Base-by-base conservation (phyloP, 805 yeast species). In the Peterozyma toletana region DNA sequence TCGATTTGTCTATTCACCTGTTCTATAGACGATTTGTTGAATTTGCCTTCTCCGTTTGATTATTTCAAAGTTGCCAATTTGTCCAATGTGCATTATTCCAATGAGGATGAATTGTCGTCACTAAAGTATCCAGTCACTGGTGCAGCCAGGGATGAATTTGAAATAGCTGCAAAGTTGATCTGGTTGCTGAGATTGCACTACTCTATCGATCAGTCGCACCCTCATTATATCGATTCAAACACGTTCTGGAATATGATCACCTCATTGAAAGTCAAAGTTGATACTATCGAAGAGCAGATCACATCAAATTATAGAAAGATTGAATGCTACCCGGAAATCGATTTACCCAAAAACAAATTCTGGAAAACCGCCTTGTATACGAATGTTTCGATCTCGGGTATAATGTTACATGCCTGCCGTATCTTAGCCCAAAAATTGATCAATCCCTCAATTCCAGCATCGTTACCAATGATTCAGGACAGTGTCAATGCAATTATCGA, bases 61-160 rank as follows among this genome's bases (percentile, higher is more conserved):
- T 21, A 21, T 21, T 72, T 63, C 48, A 51, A 50, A 34, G 59
- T 62, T 2, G 58, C 60, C 39, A 58, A 59, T 42, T 45, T 71
- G 3, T 54, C 59, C 5, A 47, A 53, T 35, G 53, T 56, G 0
- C 54, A 53, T 2, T 44, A 38, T 17, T 14, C 13, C 5, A 14
- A 31, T 11, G 43, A 40, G 13, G 44, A 36, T 42, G 53, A 52
- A 13, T 56, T 57, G 15, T 59, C 58, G 33, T 68, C 71, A 71
- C 62, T 67, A 65, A 68, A 66, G 41, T 63, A 68, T 43, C 73
- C 73, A 1, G 62, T 68, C 4, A 51, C 64, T 44, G 73, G 73
- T 2, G 63, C 71, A 14, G 61, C 70, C 1, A 47, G 58, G 5
- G 62, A 59, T 29, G 61, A 66, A 30, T 62, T 64, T 44, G 73